Conservation (phyloP, 768 basidiomycete species). For the Termitomyces sp. region DNA sequence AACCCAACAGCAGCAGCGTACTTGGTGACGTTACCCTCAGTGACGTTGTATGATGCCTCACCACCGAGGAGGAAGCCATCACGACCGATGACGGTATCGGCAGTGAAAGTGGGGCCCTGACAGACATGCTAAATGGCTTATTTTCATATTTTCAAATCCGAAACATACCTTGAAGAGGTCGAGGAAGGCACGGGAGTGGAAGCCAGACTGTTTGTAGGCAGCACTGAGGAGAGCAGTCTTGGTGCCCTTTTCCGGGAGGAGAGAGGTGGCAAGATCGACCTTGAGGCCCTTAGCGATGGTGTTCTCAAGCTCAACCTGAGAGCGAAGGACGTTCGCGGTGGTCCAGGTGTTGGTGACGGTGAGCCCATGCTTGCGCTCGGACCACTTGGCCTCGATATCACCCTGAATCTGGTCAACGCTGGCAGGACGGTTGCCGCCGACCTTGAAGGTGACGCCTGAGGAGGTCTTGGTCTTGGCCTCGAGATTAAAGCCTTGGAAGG, state of each 20-base stretch:
- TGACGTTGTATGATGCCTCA: conserved; percentile 96
- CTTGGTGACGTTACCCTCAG: conserved; percentile 84
- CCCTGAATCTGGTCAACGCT: conserved; percentile 70
- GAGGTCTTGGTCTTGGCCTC: conserved; percentile 90
- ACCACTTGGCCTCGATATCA: conserved; percentile 94
- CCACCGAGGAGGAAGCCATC: conserved; percentile 97
- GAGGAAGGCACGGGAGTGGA: conserved; percentile 86
- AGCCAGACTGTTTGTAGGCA: conserved; percentile 91
- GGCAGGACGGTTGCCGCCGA: conserved; percentile 75
- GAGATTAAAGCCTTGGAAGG: conserved; percentile 62
- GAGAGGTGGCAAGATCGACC: conserved; percentile 78
- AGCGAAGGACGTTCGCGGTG: conserved; percentile 87
- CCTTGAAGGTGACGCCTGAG: conserved; percentile 91
- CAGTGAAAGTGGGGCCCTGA: conserved; percentile 95
- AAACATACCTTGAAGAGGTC: conserved; percentile 87
- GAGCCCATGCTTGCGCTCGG: conserved; percentile 87
- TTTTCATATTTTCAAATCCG: neutral
- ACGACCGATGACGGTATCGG: conserved; percentile 91
- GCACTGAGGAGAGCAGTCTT: conserved; percentile 82
- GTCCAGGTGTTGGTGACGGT: conserved; percentile 96
- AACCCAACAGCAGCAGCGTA: conserved; percentile 92
- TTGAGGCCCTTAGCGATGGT: conserved; percentile 97
- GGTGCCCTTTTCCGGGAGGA: conserved; percentile 80
- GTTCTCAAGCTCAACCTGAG: conserved; percentile 92
- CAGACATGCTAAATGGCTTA: neutral